Evolutionary conservation across 345 rosid genomes (phyloP).

Genomic region (Salix suchowensis): DNA sequence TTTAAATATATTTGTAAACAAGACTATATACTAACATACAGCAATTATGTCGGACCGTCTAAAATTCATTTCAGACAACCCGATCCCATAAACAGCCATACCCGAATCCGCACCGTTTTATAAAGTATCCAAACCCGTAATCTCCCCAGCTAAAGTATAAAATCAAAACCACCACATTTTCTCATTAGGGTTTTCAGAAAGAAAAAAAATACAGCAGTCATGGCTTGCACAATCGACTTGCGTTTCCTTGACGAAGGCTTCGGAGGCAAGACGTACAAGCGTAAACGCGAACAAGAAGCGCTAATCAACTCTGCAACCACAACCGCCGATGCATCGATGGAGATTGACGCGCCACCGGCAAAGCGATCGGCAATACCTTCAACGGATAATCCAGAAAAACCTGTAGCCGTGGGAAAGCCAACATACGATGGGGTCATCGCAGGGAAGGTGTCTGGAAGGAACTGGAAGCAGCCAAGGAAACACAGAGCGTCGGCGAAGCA

Average conservation of each 20-base stretch:
- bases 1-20: too few relatives aligned
- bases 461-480: conserved; percentile 69
- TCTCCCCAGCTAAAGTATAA: not conserved
- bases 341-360: conserved; percentile 60
- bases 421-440: conserved; percentile 93
- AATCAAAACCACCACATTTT: not conserved
- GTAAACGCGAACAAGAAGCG: conserved; percentile 51
- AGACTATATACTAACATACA: too few relatives aligned
- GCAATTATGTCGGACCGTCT: not conserved
- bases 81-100: not conserved
- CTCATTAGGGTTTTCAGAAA: not conserved
- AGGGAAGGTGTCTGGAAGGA: conserved; percentile 79
- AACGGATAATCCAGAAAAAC: conserved; percentile 61
- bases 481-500: conserved; percentile 67
- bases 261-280: conserved; percentile 88
- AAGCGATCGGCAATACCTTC: conserved; percentile 78
- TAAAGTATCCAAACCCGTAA: not conserved
- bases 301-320: conserved; percentile 1
- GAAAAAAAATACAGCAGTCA: not conserved
- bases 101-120: not conserved
- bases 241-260: conserved; percentile 87
- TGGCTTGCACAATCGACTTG: conserved; percentile 92
- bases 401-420: conserved; percentile 45
- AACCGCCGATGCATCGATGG: conserved; percentile 46
- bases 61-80: not conserved